Base-by-base conservation (phyloP, 305 asterid genomes). In the Fraxinus dipetala region DNA sequence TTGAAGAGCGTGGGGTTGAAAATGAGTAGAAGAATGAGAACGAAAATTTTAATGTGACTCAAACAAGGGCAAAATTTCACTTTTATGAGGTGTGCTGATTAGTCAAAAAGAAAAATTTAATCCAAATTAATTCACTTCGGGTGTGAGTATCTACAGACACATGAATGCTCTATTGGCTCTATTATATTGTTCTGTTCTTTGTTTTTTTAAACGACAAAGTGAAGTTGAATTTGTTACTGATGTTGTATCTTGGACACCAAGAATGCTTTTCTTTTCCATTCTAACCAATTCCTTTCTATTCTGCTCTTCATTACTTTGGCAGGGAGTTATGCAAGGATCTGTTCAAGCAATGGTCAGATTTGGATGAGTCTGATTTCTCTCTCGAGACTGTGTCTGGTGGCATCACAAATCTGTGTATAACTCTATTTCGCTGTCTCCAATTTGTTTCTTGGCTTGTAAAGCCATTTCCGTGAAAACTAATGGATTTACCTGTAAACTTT, bases 321-420 rank as follows among this genome's bases (percentile, higher is more conserved):
- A 95, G 98, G 89, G 94, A 83, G 77, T 90, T 95, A 51, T 95
- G 93, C 92, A 94, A 92, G 90, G 95, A 94, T 88, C 88, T 95
- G 75, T 95, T 91, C 92, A 87, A 90, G 88, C 85, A 93, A 74
- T 95, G 98, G 98, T 87, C 91, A 54, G 82, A 83, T 81, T 83
- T 94, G 90, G 91, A 94, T 75, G 94, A 88, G 80, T 91, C 99
- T 54, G 87, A 84, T 85, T 89, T 94, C 88, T 88, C 97, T 83
- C 90, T 91, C 59, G 95, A 93, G 82, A 95, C 89, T 8, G 93
- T 95, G 76, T 89, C 99, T 20, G 99, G 99, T 77, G 99, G 99
- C 88, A 94, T 95, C 85, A 95, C 99, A 79, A 95, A 95, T 88
- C 87, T 91, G 38, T 85, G 99, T 95, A 85, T 36, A 97, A 85